phyloP scores from a whole-genome alignment of 305 asterid genomes.

The Fraxinus xanthoxyloides region DNA sequence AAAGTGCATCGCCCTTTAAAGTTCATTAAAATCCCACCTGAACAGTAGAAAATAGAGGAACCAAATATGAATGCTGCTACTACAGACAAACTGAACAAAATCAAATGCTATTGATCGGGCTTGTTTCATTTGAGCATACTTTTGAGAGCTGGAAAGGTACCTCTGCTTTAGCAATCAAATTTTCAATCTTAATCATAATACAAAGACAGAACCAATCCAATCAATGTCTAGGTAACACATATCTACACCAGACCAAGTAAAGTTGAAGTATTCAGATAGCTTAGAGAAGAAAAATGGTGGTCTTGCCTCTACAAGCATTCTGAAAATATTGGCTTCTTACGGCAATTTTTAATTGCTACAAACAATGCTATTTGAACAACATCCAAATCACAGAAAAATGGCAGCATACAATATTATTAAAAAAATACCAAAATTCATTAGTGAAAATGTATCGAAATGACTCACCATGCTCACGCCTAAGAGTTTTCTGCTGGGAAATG shows the following conservation, averaged over 20 bases:
- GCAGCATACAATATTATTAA: conserved; percentile 10
- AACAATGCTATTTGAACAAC: background rate
- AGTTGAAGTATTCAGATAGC: conserved; percentile 1
- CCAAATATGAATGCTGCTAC: background rate
- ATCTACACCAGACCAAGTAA: conserved; percentile 3
- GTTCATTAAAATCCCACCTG: background rate
- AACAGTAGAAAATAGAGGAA: background rate
- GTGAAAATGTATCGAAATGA: conserved; percentile 19
- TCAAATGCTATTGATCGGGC: conserved; percentile 5
- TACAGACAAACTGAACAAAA: conserved; percentile 1
- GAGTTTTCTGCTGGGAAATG: conserved; percentile 28
- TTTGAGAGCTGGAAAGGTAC: conserved; percentile 7
- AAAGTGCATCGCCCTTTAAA: conserved; percentile 11
- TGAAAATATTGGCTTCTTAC: background rate
- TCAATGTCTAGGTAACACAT: conserved; percentile 4
- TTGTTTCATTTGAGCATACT: conserved; percentile 11
- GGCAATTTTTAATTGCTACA: background rate
- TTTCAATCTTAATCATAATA: background rate
- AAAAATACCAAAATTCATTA: conserved; percentile 2
- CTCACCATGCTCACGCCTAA: conserved; percentile 46
- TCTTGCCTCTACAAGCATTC: conserved; percentile 9
- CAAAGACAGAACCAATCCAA: background rate
- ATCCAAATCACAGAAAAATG: conserved; percentile 4
- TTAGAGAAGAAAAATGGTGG: background rate
- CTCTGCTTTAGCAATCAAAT: conserved; percentile 13